Percentiles rank a stretch among this genome's conserved stretches.
Conservation (phyloP, 495 filamentous ascomycete species). For the Xylaria castorea region DNA sequence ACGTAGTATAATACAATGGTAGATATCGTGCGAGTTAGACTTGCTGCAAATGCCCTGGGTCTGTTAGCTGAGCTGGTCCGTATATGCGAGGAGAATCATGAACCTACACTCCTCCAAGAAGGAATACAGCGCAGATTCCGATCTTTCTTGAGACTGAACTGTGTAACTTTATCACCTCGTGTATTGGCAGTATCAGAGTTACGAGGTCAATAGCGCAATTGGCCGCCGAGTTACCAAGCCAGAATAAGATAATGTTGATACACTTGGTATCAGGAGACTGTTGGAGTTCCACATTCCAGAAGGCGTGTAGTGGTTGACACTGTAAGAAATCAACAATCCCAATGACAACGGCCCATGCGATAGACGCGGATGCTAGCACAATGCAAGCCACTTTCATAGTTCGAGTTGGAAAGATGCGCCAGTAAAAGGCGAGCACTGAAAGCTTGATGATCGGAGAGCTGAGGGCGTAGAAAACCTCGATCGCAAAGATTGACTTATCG, state of each 20-base stretch:
- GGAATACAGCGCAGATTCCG: not conserved
- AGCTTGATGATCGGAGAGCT: constrained; percentile 21
- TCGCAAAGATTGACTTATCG: not conserved
- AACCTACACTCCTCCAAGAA: not conserved
- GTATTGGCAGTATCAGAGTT: not conserved
- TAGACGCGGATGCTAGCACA: not conserved
- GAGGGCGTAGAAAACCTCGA: constrained; percentile 17
- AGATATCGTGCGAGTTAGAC: not conserved
- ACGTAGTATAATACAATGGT: not conserved
- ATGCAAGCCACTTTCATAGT: not conserved
- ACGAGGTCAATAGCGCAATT: constrained; percentile 21
- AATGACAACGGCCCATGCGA: constrained; percentile 9
- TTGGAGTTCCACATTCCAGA: constrained; percentile 22
- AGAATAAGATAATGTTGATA: constrained; percentile 6
- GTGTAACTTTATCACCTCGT: not conserved
- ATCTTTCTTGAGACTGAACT: not conserved
- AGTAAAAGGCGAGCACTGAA: constrained; percentile 27
- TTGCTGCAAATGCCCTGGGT: not conserved
- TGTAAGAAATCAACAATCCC: constrained; percentile 13
- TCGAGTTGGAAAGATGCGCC: constrained; percentile 28
- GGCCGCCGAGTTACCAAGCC: constrained; percentile 17
- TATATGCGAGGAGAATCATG: not conserved
- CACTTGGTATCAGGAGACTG: not conserved
- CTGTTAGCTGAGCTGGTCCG: not conserved
- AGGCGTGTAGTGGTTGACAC: constrained; percentile 20